A percentile compares a stretch with the other conserved stretches of the same genome.
Conservation (phyloP, 2,329 filamentous ascomycete genomes). For the Trichoderma sp. region DNA sequence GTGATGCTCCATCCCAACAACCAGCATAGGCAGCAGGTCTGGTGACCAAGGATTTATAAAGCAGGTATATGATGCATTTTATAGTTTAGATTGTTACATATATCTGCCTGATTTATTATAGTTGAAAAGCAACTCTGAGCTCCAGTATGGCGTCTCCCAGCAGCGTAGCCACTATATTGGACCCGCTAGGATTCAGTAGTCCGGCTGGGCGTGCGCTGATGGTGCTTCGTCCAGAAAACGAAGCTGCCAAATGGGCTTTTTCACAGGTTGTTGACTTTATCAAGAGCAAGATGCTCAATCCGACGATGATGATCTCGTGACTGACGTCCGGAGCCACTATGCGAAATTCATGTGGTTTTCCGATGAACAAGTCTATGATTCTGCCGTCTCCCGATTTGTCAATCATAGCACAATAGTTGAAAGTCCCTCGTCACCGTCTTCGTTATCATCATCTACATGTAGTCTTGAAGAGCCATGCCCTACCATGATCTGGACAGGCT, state of each 20-base stretch:
- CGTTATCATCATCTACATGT: neutral
- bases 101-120: neutral
- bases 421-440: neutral
- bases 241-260: neutral
- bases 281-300: neutral
- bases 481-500: neutral
- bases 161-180: neutral
- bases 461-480: neutral
- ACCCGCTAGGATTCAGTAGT: neutral
- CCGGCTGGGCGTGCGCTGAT: neutral
- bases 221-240: neutral
- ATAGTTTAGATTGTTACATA: neutral
- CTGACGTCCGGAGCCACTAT: neutral
- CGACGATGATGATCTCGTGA: neutral
- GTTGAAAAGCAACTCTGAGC: neutral
- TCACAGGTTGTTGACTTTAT: neutral
- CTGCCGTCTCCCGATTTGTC: neutral
- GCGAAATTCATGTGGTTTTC: neutral
- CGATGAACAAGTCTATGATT: neutral
- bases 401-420: neutral
- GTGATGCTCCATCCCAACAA: neutral
- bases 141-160: neutral
- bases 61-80: neutral
- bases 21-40: neutral
- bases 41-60: neutral